Base-by-base conservation (phyloP, 179 eudicot species). In the Carnegiea gigantea region DNA sequence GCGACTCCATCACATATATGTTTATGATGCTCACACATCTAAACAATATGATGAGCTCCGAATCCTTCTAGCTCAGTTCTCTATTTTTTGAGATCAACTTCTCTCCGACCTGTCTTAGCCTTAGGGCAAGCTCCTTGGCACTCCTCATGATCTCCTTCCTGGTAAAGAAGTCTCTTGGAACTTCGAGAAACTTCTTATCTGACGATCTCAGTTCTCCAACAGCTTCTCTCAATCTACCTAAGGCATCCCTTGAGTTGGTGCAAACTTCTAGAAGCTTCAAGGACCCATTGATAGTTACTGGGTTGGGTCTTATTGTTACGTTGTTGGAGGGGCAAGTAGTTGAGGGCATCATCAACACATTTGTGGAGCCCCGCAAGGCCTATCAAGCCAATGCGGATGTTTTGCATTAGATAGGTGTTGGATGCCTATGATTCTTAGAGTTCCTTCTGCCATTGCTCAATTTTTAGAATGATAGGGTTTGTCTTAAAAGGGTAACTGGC, bases 131-230 rank as follows among this genome's bases (percentile, higher is more conserved):
- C 30, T 71, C 81, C 60, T 77, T 80, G 3, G 79, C 79, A 1
- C 67, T 81, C 67, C 83, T 86, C 28, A 64, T 79, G 70, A 84
- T 80, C 18, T 79, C 82, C 88, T 89, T 91, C 36, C 90, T 84
- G 38, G 81, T 74, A 53, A 30, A 77, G 20, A 49, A 57, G 76
- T 86, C 88, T 20, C 62, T 59, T 0, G 60, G 40, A 13, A 88
- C 68, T 23, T 65, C 79, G 51, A 23, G 72, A 78, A 13, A 86
- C 77, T 21, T 88, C 78, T 20, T 84, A 36, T 26, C 36, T 0
- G 88, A 72, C 4, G 87, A 81, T 78, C 82, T 84, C n/a, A 82
- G 33, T 60, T 72, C 67, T 38, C 83, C 18, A 83, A 72, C 0
- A 11, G 13, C 70, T 2, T 65, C 70, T 1, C 33, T 65, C 36